Evolutionary conservation across 2,329 filamentous ascomycete species (phyloP).

Genomic region (Fusarium setosum): DNA sequence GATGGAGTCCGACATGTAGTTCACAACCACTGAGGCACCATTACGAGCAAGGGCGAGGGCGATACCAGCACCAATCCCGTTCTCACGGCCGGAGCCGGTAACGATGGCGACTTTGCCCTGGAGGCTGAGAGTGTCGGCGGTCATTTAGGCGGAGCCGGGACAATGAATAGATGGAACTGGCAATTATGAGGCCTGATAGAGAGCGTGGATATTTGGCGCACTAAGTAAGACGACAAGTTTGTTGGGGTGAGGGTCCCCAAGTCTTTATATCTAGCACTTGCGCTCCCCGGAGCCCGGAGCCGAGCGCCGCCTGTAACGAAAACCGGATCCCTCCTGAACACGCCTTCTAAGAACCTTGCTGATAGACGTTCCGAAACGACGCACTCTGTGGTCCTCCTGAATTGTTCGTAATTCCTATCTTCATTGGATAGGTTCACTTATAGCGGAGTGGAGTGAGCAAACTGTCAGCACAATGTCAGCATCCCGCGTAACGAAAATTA

Average conservation of each 20-base stretch:
- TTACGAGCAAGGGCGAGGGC: constrained; percentile 53
- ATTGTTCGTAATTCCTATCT: not conserved
- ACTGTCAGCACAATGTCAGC: not conserved
- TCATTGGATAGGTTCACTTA: not conserved
- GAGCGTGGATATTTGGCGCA: not conserved
- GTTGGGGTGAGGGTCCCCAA: not conserved
- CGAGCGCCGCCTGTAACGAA: not conserved
- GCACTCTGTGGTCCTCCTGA: not conserved
- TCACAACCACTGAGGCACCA: constrained; percentile 53
- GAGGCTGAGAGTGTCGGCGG: constrained; percentile 51
- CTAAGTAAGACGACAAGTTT: not conserved
- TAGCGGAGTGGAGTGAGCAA: too few relatives aligned
- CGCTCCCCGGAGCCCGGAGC: not conserved
- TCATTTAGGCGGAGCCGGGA: constrained; percentile 26
- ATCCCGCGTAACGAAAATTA: not conserved
- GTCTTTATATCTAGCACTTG: not conserved
- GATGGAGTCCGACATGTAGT: constrained; percentile 52
- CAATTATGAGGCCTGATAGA: not conserved
- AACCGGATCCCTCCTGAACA: not conserved
- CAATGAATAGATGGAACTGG: not conserved
- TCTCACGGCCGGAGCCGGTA: constrained; percentile 57
- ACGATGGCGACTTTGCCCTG: constrained; percentile 56
- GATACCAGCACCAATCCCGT: constrained; percentile 57
- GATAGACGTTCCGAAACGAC: not conserved
- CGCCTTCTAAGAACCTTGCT: not conserved